Percentiles rank a stretch among this genome's conserved stretches.
These are phyloP conservation scores for Phyllosticta citriasiana DNA, from an alignment of 2,329 filamentous ascomycete species.

Conservation along the genomic window DNA sequence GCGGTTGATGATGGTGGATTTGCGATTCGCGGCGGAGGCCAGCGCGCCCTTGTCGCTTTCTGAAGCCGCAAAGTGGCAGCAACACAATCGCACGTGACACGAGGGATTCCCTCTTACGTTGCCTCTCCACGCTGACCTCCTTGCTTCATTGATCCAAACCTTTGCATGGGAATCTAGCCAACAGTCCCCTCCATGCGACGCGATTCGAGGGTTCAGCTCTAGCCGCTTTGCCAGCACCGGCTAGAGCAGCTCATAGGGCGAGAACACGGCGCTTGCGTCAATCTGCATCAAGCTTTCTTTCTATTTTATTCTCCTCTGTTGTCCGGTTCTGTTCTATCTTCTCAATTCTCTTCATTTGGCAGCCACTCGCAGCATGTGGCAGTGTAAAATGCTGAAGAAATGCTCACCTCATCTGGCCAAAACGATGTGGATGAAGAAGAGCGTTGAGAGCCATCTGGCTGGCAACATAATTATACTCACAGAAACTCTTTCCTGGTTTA, in stretches of 20 bases:
- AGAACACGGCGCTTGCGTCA: background rate
- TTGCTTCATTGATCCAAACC: background rate
- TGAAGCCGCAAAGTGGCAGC: conserved; percentile 9
- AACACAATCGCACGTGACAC: conserved; percentile 5
- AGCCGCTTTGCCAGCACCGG: background rate
- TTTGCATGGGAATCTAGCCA: background rate
- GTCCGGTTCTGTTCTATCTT: background rate
- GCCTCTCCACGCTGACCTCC: background rate
- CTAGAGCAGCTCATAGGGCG: no score
- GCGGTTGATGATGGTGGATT: background rate
- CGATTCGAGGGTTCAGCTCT: background rate
- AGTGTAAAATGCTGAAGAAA: no score
- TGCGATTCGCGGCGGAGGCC: conserved; percentile 4
- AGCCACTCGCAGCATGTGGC: no score
- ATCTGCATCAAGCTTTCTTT: background rate
- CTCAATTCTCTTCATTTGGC: background rate
- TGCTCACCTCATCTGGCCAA: no score
- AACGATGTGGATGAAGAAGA: no score
- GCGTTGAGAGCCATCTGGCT: no score
- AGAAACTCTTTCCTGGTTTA: no score
- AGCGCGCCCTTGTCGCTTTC: background rate
- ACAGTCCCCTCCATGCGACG: background rate
- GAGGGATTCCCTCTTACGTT: background rate
- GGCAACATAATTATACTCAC: no score
- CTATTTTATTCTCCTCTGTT: background rate